A percentile compares a stretch with the other conserved stretches of the same genome.
Conservation (phyloP, 1,284 basidiomycete species). For the Bondarzewia mesenterica region DNA sequence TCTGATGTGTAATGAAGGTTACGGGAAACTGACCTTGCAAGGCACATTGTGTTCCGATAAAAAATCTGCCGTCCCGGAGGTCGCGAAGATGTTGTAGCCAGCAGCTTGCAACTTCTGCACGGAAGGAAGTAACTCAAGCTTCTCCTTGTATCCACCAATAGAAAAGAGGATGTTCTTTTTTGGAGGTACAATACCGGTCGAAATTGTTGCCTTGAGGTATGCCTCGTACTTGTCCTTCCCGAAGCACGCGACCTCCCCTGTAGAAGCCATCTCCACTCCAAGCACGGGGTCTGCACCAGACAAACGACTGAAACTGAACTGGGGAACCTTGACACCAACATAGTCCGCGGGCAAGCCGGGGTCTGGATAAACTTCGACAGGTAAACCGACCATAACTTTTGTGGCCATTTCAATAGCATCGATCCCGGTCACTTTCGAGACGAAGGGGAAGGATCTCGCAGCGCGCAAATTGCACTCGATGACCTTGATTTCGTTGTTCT, state of each 20-base stretch:
- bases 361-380: constrained; percentile 88
- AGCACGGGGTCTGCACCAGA: constrained; percentile 96
- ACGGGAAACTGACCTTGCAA: constrained; percentile 64
- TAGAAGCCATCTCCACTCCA: constrained; percentile 99
- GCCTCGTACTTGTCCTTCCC: constrained; percentile 98
- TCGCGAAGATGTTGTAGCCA: constrained; percentile 96
- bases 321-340: constrained; percentile 97
- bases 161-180: constrained; percentile 96
- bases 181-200: constrained; percentile 89
- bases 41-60: constrained; percentile 80
- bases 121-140: constrained; percentile 91
- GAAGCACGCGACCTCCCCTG: constrained; percentile 98
- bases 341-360: constrained; percentile 84
- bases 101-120: constrained; percentile 95
- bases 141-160: constrained; percentile 95
- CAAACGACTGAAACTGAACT: constrained; percentile 95
- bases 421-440: constrained; percentile 95
- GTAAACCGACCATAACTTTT: constrained; percentile 92
- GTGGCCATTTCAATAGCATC: constrained; percentile 99
- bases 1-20: constrained; percentile 10
- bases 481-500: constrained; percentile 99
- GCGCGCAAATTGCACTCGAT: constrained; percentile 99
- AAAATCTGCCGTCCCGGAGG: constrained; percentile 95
- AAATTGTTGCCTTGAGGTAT: constrained; percentile 94
- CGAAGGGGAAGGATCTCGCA: constrained; percentile 97